Evolutionary conservation across 2,329 filamentous ascomycete genomes (phyloP), one percentile per base, ranked within the genome.

Genomic region (Coniochaeta hoffmannii): DNA sequence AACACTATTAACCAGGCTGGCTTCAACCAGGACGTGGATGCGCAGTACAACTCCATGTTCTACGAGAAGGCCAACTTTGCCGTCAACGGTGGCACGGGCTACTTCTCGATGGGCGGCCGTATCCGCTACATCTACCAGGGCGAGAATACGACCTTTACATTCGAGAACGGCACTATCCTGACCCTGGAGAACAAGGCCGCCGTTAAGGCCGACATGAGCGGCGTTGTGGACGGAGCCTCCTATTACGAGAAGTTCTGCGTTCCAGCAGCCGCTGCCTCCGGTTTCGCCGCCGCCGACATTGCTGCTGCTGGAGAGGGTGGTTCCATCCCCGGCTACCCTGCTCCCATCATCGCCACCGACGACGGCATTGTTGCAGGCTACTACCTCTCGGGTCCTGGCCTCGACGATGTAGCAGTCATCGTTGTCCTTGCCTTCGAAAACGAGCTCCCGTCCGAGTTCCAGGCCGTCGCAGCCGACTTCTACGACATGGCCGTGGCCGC

Each of bases 21-120:
- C 0, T 70, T 69, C 52, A 66, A 64, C 35, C 64, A 60, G 24
- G 65, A 69, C 31, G 64, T 56, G 14, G 64, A 64, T 22, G 62
- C 69, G 4, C 66, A 66, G 1, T 74, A 73, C 63, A 74, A 74
- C 62, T 64, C 62, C 53, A 67, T 72, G 67, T 73, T 74, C 55
- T 71, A 62, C 50, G 56, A 61, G 50, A 60, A 63, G 53, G 60
- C 65, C 7, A 53, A 55, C 26, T 61, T 58, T 2, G 61, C 59
- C 4, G 56, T 59, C 9, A 56, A 36, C 9, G 51, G 53, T 1
- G 57, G 59, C 6, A 32, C 31, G 5, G 70, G 70, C 24, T 65
- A 63, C 53, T 73, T 72, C 56, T 54, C 58, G n/a, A 50, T 52
- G 15, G 64, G 64, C n/a, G 69, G 69, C 30, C 68, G 69, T 50